phyloP scores from a whole-genome alignment of 257 asterid genomes.

The Lantana camara region DNA sequence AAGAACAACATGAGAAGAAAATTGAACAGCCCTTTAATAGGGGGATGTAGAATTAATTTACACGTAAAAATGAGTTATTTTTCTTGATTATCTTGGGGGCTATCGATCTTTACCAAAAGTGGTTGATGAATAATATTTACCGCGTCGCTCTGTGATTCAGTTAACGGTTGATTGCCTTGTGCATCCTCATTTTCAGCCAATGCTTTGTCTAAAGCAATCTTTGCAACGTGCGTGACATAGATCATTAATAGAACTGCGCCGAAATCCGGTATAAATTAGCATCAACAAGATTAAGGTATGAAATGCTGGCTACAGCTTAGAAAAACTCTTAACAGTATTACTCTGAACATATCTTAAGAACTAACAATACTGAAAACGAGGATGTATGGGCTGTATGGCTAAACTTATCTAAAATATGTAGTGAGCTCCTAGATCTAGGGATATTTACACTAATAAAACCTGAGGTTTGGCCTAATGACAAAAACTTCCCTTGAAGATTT shows the following conservation, averaged over 20 bases:
- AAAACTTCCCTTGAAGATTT: too few relatives aligned
- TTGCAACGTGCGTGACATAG: conserved; percentile 68
- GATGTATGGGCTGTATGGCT: too few relatives aligned
- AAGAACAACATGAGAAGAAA: conserved; percentile 19
- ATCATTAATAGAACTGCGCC: conserved; percentile 58
- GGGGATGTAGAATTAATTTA: conserved; percentile 45
- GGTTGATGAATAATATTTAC: conserved; percentile 55
- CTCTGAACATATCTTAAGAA: too few relatives aligned
- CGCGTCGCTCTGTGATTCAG: conserved; percentile 42
- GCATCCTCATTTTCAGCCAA: conserved; percentile 62
- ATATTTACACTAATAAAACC: too few relatives aligned
- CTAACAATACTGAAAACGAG: too few relatives aligned
- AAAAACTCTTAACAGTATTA: too few relatives aligned
- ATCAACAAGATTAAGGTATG: not conserved
- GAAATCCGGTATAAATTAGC: conserved; percentile 1
- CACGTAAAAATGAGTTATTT: conserved; percentile 35
- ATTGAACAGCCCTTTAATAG: not conserved
- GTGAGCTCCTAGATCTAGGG: too few relatives aligned
- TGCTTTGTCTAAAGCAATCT: conserved; percentile 62
- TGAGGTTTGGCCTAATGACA: too few relatives aligned
- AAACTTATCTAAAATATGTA: too few relatives aligned
- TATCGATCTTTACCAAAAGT: conserved; percentile 54
- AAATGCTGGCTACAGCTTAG: too few relatives aligned
- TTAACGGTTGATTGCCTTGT: conserved; percentile 29
- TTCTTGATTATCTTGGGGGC: conserved; percentile 46